Evolutionary conservation across 139 green algal species (phyloP), one percentile per base, ranked within the genome.

Genomic region (Chloropicon primus): DNA sequence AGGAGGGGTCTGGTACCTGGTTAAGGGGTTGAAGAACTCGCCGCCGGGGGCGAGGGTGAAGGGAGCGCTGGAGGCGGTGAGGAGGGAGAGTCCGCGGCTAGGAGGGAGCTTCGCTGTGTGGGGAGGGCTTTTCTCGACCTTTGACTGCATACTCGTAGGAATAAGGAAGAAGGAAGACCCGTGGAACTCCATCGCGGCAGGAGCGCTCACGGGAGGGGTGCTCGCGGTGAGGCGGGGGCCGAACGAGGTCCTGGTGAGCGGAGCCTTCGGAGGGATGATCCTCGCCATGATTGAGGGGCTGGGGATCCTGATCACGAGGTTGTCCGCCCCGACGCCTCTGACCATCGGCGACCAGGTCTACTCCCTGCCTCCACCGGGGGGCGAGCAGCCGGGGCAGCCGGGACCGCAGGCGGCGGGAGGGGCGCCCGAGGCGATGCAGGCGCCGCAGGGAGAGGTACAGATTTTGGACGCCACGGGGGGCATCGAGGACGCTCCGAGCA

Each of bases 41-140:
- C 95, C 95, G 1, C 82, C 84, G 10, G 91, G 93, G 0, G 86
- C 90, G 72, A 87, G 91, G 24, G 74, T 96, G 0, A 54, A 76
- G 0, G 94, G 94, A 54, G 93, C 91, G 10, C 76, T 97, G 2
- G 91, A 98, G 90, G 86, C 87, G 3, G 84, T 97, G 26, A 85
- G 93, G 29, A 81, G 87, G 28, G 92, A 98, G 76, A 92, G 95
- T 0, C 96, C 96, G 2, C 88, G 89, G 10, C 89, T 98, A 27
- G 96, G 96, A 24, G 96, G 96, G 29, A 97, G 91, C 84, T 99
- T 99, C 86, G 96, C 96, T 3, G 94, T 98, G 54, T 99, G 96
- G 96, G 96, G 96, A 53, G 90, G 94, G 22, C 87, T 97, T 1
- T 99, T 99, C 83, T 94, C 91, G 2, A 89, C 92, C 0, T 99